Conservation (phyloP, 2,329 filamentous ascomycete genomes). For the Coniochaeta sp. region DNA sequence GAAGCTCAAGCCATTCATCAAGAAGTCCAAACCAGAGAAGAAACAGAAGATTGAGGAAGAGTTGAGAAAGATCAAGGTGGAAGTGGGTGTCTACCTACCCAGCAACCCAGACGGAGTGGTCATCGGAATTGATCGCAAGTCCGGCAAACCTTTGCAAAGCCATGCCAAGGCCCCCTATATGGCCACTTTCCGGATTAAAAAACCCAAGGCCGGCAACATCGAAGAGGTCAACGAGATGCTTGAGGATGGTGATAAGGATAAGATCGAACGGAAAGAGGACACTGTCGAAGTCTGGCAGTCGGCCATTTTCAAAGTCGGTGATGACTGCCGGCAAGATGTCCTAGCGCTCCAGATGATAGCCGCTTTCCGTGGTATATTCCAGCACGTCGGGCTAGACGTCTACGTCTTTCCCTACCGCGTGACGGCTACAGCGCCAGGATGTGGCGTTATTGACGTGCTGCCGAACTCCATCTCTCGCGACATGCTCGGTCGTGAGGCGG, state of each 20-base stretch:
- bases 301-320: slow-evolving; percentile 98
- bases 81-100: slow-evolving; percentile 93
- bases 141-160: slow-evolving; percentile 92
- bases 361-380: slow-evolving; percentile 94
- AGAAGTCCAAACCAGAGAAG: slow-evolving; percentile 88
- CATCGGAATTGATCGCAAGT: slow-evolving; percentile 96
- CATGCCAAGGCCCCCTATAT: slow-evolving; percentile 98
- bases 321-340: slow-evolving; percentile 96
- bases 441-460: slow-evolving; percentile 95
- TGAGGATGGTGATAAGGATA: slow-evolving; percentile 35
- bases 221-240: slow-evolving; percentile 46
- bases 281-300: slow-evolving; percentile 97
- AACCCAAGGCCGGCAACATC: slow-evolving; percentile 49
- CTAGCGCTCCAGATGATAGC: slow-evolving; percentile 96
- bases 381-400: slow-evolving; percentile 87
- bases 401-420: slow-evolving; percentile 97
- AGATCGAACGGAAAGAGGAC: slow-evolving; percentile 30
- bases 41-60: slow-evolving; percentile 99
- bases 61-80: slow-evolving; percentile 91
- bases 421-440: slow-evolving; percentile 92
- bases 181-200: slow-evolving; percentile 96
- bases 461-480: slow-evolving; percentile 97
- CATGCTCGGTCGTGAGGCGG: slow-evolving; percentile 95
- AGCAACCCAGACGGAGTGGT: slow-evolving; percentile 96
- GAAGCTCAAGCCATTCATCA: slow-evolving; percentile 89